Evolutionary conservation across 2,329 filamentous ascomycete species (phyloP), one percentile per base, ranked within the genome.

Genomic region (Stachybotrys chlorohalonatus): DNA sequence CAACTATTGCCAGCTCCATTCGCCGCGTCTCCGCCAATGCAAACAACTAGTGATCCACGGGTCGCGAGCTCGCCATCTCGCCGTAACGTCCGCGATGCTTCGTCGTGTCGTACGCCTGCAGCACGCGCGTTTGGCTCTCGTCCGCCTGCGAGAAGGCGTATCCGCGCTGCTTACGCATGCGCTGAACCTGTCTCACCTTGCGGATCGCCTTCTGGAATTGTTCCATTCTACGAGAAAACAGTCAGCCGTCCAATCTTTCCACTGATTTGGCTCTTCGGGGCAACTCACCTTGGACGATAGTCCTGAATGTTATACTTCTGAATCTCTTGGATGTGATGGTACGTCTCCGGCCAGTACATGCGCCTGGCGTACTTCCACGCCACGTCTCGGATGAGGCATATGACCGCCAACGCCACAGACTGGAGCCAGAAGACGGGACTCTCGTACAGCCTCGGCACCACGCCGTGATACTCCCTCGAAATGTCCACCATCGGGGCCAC

Each of bases 241-340:
- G 55, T 65, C 31, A 66, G 52, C 52, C 31, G 1, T 13, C 11
- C 46, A 8, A 5, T 31, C n/a, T 17, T 30, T 30, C 11, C 31
- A 6, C n/a, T 30, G 1, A 6, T 13, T 32, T 51, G 15, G 46
- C 45, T n/a, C 7, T 45, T 45, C 39, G 39, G 11, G 9, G 42
- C 50, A 9, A 77, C 81, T 62, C 81, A 92, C 89, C 94, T 86
- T 58, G 94, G 94, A 67, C 94, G 81, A 73, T 99, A 99, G 75
- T 99, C 94, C 75, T 99, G 94, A 57, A 99, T 96, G 65, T 99
- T 99, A 76, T 97, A 99, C 75, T 99, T 99, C 72, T 99, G 94
- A 63, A 99, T 99, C 75, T 99, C 94, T 73, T 99, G 94, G 59
- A 99, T 94, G 70, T 99, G 94, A 64, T 99, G 94, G 67, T 99